phyloP scores from a whole-genome alignment of 345 rosid species.

The Linum tenue region DNA sequence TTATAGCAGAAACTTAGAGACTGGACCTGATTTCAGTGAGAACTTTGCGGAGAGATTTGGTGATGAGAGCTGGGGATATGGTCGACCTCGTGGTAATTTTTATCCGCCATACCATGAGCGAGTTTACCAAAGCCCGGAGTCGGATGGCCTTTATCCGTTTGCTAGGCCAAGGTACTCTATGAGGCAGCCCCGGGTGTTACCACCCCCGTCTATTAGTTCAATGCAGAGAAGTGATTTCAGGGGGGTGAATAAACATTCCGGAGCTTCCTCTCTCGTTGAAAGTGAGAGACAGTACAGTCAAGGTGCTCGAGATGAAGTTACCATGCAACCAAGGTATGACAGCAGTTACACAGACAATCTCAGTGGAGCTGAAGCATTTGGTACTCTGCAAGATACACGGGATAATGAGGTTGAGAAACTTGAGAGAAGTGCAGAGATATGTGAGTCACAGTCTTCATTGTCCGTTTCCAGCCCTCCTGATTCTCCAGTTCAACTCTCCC shows the following conservation, averaged over 20 bases:
- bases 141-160: conserved; percentile 58
- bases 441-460: conserved; percentile 92
- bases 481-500: conserved; percentile 85
- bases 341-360: conserved; percentile 37
- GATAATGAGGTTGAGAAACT: conserved; percentile 33
- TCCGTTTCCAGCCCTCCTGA: conserved; percentile 88
- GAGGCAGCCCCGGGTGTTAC: conserved; percentile 90
- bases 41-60: conserved; percentile 53
- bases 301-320: conserved; percentile 34
- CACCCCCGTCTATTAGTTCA: conserved; percentile 64
- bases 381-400: conserved; percentile 22
- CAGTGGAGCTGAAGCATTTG: conserved; percentile 27
- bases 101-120: conserved; percentile 51
- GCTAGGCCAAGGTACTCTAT: conserved; percentile 71
- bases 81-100: conserved; percentile 37
- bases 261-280: conserved; percentile 44
- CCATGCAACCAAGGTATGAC: conserved; percentile 36
- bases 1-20: conserved; percentile 44
- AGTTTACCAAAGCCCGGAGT: conserved; percentile 49
- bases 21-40: conserved; percentile 64
- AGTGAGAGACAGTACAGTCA: conserved; percentile 33
- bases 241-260: conserved; percentile 44
- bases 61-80: conserved; percentile 62
- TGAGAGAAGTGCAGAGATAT: conserved; percentile 41
- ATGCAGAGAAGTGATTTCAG: conserved; percentile 49